Evolutionary conservation across 345 rosid genomes (phyloP).

Genomic region (Physaria fendleri): DNA sequence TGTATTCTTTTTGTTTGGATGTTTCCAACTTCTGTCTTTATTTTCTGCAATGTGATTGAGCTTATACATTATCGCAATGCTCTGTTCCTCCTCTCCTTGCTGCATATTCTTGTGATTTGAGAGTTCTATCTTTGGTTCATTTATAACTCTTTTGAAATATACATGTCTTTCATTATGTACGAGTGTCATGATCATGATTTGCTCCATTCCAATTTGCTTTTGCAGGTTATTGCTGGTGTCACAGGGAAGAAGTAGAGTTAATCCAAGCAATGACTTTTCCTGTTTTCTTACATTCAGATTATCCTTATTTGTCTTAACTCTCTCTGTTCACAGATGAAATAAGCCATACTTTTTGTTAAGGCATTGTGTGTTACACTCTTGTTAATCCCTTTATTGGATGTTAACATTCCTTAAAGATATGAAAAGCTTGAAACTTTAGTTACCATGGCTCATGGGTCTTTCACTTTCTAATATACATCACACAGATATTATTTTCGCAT

Average conservation of each 20-base stretch:
- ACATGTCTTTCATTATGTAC: not conserved
- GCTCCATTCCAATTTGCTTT: not conserved
- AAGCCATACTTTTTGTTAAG: constrained; percentile 31
- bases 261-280: constrained; percentile 2
- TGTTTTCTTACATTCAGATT: constrained; percentile 11
- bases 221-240: constrained; percentile 82
- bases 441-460: constrained; percentile 16
- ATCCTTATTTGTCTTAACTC: not conserved
- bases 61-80: not conserved
- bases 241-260: constrained; percentile 62
- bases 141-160: not conserved
- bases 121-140: not conserved
- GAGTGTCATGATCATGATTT: not conserved
- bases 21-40: not conserved
- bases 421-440: constrained; percentile 10
- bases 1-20: not conserved
- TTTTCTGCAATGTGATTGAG: not conserved
- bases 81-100: not conserved
- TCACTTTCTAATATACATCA: constrained; percentile 9
- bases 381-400: not conserved
- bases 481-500: constrained; percentile 12
- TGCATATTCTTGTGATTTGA: not conserved
- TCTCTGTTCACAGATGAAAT: constrained; percentile 33
- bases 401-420: not conserved
- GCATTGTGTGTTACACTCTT: constrained; percentile 18